A percentile compares a stretch with the other conserved stretches of the same genome.
phyloP scores from a whole-genome alignment of 2,329 filamentous ascomycete genomes.

The Colletotrichum acutatum region DNA sequence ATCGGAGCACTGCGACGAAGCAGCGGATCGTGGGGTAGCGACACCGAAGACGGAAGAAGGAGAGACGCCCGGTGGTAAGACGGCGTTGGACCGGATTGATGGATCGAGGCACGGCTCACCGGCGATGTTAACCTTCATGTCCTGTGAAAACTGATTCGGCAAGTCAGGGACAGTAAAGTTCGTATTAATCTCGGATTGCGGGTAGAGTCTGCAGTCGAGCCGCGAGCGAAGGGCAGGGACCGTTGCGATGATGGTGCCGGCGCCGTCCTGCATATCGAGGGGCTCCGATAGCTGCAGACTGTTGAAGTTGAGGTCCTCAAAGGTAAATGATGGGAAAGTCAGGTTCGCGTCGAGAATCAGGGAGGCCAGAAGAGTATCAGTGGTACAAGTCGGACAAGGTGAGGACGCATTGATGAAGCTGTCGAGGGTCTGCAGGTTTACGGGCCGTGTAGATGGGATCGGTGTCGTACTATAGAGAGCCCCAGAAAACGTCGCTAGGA shows the following conservation, averaged over 20 bases:
- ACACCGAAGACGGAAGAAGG: slow-evolving; percentile 40
- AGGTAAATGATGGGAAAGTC: slow-evolving; percentile 50
- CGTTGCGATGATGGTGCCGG: slow-evolving; percentile 37
- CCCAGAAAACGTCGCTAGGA: slow-evolving; percentile 46
- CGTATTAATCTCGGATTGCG: slow-evolving; percentile 38
- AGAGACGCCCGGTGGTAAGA: slow-evolving; percentile 26
- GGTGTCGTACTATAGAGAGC: slow-evolving; percentile 46
- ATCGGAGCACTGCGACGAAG: slow-evolving; percentile 43
- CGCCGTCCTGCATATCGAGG: slow-evolving; percentile 30
- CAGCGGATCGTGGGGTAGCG: slow-evolving; percentile 31
- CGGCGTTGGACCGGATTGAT: slow-evolving; percentile 36
- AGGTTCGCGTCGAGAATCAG: slow-evolving; percentile 48
- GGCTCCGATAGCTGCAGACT: slow-evolving; percentile 17
- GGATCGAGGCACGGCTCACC: slow-evolving; percentile 37
- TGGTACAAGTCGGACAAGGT: slow-evolving; percentile 36
- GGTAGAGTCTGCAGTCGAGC: slow-evolving; percentile 42
- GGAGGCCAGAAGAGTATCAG: slow-evolving; percentile 45
- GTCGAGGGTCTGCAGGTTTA: slow-evolving; percentile 42
- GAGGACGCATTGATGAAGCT: slow-evolving; percentile 44
- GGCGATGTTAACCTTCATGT: slow-evolving; percentile 37
- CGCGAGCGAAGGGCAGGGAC: slow-evolving; percentile 46
- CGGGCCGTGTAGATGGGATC: slow-evolving; percentile 37
- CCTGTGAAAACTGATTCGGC: slow-evolving; percentile 1
- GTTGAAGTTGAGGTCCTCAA: slow-evolving; percentile 43
- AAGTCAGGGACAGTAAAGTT: slow-evolving; percentile 39